Evolutionary conservation across 352 stramenopile species (phyloP).

Genomic region (Phytophthora crassamura): DNA sequence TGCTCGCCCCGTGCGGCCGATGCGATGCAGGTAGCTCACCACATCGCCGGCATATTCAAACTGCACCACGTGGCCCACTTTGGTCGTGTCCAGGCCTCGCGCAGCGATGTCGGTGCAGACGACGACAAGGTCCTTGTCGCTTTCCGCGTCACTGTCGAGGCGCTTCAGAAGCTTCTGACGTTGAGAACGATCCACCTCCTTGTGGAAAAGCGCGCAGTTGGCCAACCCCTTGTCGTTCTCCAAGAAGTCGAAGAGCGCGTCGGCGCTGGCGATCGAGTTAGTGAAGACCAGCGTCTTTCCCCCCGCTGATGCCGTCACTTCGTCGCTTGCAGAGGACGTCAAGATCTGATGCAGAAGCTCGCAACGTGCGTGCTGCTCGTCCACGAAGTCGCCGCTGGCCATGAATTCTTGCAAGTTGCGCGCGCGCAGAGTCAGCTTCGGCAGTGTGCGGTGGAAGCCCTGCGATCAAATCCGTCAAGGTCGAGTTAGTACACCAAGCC

Average conservation of each 20-base stretch:
- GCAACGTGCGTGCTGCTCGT: conserved; percentile 43
- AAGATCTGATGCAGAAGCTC: conserved; percentile 64
- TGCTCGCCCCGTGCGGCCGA: conserved; percentile 73
- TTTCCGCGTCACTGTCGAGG: conserved; percentile 41
- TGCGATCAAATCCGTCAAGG: conserved; percentile 27
- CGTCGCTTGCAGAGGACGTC: conserved; percentile 11
- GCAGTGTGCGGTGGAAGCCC: conserved; percentile 78
- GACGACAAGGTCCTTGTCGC: conserved; percentile 48
- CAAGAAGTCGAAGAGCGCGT: conserved; percentile 63
- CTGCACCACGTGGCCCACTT: conserved; percentile 78
- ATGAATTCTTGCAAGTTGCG: conserved; percentile 55
- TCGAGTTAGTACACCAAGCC: neutral
- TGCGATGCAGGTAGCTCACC: conserved; percentile 85
- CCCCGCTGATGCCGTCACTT: neutral
- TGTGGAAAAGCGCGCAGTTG: conserved; percentile 61
- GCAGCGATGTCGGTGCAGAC: conserved; percentile 85
- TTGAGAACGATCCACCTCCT: conserved; percentile 61
- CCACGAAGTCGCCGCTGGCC: conserved; percentile 13
- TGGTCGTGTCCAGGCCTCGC: conserved; percentile 73
- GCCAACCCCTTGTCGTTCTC: conserved; percentile 39
- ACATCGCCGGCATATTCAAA: conserved; percentile 85
- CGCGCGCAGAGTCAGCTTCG: conserved; percentile 48
- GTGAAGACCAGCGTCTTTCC: conserved; percentile 74
- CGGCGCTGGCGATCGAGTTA: conserved; percentile 78
- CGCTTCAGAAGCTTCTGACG: conserved; percentile 54